Evolutionary conservation across 2,329 filamentous ascomycete genomes (phyloP), one percentile per base, ranked within the genome.

Genomic region (Fusarium nygamai): DNA sequence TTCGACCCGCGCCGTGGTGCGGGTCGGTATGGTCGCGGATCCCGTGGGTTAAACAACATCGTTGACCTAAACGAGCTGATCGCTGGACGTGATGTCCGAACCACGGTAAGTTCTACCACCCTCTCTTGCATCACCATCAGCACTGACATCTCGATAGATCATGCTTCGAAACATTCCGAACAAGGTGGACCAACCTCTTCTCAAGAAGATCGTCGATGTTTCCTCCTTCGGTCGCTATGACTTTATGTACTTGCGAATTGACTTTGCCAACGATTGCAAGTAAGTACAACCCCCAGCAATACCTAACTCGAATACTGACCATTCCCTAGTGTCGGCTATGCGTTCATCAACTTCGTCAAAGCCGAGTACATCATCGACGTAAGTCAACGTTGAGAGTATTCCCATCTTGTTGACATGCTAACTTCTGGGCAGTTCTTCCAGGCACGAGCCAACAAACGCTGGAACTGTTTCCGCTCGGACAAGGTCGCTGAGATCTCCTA

Each of bases 111-210:
- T 83, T 9, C 5, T 61, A 36, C 56, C 24, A 17, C 38, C 14
- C 34, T 41, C 19, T n/a, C 39, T 38, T 59, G 6, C 31, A 20
- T 17, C 16, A n/a, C 13, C 6, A 8, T 8, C 14, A 17, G 20
- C 44, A 27, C 59, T 67, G 27, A 67, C 67, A 77, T 63, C 10
- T 22, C 11, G 17, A 31, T 67, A 94, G 92, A 94, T 98, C 74
- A 98, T 98, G 96, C 84, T 98, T 38, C 92, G 96, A 44, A 98
- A 98, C 81, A 96, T 98, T 51, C 96, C 96, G 3, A 98, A 98
- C 84, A 94, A 95, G 78, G 92, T 98, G 64, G 90, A 94, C 77
- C 91, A 94, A 82, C 85, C 88, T 1, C 92, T 93, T 85, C 84
- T 98, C 22, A 97, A 97, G 85, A 83, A 86, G 2, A 92, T 97